phyloP scores from a whole-genome alignment of 2,329 filamentous ascomycete genomes.

The Botrytis deweyae region DNA sequence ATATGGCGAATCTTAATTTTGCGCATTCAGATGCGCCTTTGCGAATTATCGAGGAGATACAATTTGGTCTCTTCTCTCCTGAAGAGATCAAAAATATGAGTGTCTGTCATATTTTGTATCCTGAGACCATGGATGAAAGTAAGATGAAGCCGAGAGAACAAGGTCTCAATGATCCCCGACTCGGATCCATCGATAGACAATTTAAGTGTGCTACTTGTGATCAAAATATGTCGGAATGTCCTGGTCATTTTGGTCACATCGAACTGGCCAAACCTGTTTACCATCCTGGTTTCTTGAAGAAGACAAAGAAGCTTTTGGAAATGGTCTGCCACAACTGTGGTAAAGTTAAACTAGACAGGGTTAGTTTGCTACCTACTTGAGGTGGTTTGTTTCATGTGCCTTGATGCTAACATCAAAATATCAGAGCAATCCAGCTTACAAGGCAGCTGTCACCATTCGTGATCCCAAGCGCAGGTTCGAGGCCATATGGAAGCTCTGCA shows the following conservation, averaged over 20 bases:
- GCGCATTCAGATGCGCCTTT: constrained; percentile 90
- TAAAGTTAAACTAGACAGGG: constrained; percentile 95
- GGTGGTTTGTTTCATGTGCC: constrained; percentile 52
- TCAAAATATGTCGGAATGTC: constrained; percentile 93
- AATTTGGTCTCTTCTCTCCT: constrained; percentile 95
- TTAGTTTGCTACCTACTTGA: constrained; percentile 69
- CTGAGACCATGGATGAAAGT: constrained; percentile 99
- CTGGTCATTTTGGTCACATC: constrained; percentile 98
- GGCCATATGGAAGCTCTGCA: constrained; percentile 87
- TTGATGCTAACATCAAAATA: constrained; percentile 60
- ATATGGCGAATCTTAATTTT: constrained; percentile 90
- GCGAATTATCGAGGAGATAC: constrained; percentile 97
- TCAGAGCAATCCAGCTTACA: constrained; percentile 82
- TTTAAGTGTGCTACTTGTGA: constrained; percentile 96
- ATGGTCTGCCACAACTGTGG: constrained; percentile 99
- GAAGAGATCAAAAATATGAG: constrained; percentile 99
- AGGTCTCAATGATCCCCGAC: constrained; percentile 91
- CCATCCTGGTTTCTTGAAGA: constrained; percentile 93
- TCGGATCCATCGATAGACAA: constrained; percentile 93
- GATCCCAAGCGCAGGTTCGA: constrained; percentile 96
- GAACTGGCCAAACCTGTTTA: constrained; percentile 96
- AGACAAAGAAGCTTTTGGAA: constrained; percentile 99
- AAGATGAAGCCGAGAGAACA: constrained; percentile 85
- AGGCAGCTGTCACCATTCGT: constrained; percentile 76
- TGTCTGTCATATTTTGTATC: constrained; percentile 91